These are phyloP conservation scores for Lineolata rhizophorae DNA, from an alignment of 495 filamentous ascomycete species.

Conservation along the genomic window DNA sequence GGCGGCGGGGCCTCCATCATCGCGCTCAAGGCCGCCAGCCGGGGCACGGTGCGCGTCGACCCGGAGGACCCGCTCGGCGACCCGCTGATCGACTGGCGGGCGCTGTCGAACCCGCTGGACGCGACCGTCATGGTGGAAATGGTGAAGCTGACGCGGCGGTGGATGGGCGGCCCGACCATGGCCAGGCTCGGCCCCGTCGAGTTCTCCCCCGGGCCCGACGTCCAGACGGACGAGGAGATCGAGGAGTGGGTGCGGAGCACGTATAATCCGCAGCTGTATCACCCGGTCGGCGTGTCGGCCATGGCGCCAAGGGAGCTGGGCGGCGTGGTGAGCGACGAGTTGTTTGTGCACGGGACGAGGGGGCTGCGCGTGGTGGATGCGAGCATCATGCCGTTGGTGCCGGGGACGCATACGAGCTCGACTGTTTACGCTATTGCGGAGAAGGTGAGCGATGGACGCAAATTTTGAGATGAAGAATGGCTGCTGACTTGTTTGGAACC, in stretches of 20 bases:
- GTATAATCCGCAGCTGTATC: too few relatives aligned
- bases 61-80: constrained; percentile 9
- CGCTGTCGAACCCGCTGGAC: constrained; percentile 27
- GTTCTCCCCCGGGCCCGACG: not conserved
- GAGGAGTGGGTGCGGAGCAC: not conserved
- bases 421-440: constrained; percentile 10
- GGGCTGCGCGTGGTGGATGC: constrained; percentile 13
- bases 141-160: too few relatives aligned
- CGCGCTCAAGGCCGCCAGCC: constrained; percentile 23
- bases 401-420: constrained; percentile 1
- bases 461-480: too few relatives aligned
- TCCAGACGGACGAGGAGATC: constrained; percentile 2
- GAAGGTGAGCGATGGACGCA: too few relatives aligned
- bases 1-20: constrained; percentile 19
- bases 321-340: constrained; percentile 9
- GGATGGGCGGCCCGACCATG: too few relatives aligned
- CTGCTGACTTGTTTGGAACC: too few relatives aligned
- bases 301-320: constrained; percentile 1
- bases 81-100: constrained; percentile 26
- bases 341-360: constrained; percentile 8
- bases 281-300: constrained; percentile 1
- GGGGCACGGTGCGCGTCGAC: constrained; percentile 26
- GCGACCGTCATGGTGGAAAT: too few relatives aligned
- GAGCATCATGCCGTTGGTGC: constrained; percentile 8
- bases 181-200: too few relatives aligned